Conservation (phyloP, 352 stramenopile species). For the Globisporangium radiosum region DNA sequence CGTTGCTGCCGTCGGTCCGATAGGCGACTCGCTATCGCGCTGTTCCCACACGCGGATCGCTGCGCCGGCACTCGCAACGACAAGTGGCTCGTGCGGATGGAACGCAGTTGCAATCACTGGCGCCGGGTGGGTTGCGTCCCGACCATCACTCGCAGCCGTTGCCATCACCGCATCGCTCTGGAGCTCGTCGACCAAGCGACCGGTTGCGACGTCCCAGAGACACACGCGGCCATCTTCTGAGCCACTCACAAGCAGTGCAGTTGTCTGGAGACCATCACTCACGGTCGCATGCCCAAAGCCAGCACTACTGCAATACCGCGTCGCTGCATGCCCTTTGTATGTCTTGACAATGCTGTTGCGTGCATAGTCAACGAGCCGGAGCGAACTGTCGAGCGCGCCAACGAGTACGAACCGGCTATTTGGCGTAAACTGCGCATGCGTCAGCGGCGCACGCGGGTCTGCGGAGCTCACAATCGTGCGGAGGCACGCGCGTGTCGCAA, state of each 20-base stretch:
- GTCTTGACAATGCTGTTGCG: constrained; percentile 51
- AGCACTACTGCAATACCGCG: constrained; percentile 84
- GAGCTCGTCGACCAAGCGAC: constrained; percentile 35
- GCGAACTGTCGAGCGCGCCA: constrained; percentile 85
- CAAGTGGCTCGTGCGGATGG: constrained; percentile 49
- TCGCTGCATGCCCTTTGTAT: constrained; percentile 72
- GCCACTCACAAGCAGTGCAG: constrained; percentile 72
- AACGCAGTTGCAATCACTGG: constrained; percentile 86
- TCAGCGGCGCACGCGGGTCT: constrained; percentile 48
- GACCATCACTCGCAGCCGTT: constrained; percentile 4
- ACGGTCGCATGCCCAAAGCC: constrained; percentile 37
- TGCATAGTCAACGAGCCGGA: constrained; percentile 90
- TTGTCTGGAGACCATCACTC: constrained; percentile 5
- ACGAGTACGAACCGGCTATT: constrained; percentile 93
- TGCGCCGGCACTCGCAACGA: constrained; percentile 81
- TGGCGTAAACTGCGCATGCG: constrained; percentile 87
- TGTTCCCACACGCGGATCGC: constrained; percentile 47
- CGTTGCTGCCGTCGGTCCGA: too few species aligned
- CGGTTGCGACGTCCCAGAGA: constrained; percentile 89
- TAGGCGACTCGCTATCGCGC: constrained; percentile 1
- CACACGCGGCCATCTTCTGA: constrained; percentile 91
- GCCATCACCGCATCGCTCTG: neutral
- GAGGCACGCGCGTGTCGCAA: constrained; percentile 92
- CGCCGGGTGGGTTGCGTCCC: constrained; percentile 15
- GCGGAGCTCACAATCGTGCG: constrained; percentile 81